Evolutionary conservation across 2,329 filamentous ascomycete genomes (phyloP), one percentile per base, ranked within the genome.

Genomic region (Nigrograna mackinnonii): DNA sequence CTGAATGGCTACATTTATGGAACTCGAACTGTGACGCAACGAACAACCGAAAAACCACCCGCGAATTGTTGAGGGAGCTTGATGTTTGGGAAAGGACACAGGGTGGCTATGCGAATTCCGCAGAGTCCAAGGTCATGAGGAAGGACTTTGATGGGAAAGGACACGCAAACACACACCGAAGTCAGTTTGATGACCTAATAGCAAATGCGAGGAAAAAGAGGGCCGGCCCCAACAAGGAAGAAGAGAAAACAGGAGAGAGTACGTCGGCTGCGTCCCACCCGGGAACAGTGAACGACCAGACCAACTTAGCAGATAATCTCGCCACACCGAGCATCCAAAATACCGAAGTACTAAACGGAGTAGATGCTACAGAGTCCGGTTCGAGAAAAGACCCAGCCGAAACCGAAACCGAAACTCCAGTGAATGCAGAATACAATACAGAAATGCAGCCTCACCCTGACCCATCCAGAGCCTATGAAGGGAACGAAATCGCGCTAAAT

Each of bases 11-110:
- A 38, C 96, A 94, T 26, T 72, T 99, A 14, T 96, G 90, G 87
- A 99, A 99, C 66, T 89, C 95, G 9, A 99, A 99, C 64, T 96
- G 91, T 69, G 94, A 99, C 67, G 87, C 91, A 2, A 80, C 80
- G 24, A 74, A 75, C 2, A 7, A 90, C 0, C 48, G 58, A 5
- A 87, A 86, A 62, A 76, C 77, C 9, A 89, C 88, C 50, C 61
- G 71, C 5, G 85, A 94, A 43, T 68, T 99, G 4, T 69, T 95
- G 13, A 82, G 80, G 12, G 92, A 97, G 46, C 68, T 99, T 11
- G 87, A 92, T 17, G 70, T 81, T 1, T 97, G 94, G 92, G 94
- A 99, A 68, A 79, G 84, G 33, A 92, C 87, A 0, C 84, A 95
- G 50, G 89, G 89, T 6, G 80, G 82, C 2, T 74, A 64, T 13